Conservation (phyloP, 169 alveolate genomes). For the Eimeria falciformis region DNA sequence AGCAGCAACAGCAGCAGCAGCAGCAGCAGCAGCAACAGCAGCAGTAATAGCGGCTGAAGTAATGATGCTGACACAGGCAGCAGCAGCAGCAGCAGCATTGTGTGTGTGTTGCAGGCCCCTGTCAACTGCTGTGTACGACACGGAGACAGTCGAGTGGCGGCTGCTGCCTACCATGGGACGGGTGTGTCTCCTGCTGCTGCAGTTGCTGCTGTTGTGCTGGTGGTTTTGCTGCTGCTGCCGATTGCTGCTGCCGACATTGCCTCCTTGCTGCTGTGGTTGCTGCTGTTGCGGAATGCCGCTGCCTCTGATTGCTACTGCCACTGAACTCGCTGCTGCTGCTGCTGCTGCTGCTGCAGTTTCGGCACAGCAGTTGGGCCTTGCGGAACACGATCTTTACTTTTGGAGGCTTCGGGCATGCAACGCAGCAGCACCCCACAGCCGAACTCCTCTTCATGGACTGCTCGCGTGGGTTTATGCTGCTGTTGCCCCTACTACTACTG, state of each 20-base stretch:
- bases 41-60: neutral
- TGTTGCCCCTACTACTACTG: neutral
- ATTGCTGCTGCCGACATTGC: no score
- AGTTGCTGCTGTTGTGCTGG: neutral
- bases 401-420: constrained; percentile 51
- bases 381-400: constrained; percentile 33
- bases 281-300: no score
- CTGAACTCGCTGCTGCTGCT: no score
- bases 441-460: constrained; percentile 53
- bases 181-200: constrained; percentile 24
- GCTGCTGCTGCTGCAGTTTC: neutral
- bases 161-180: constrained; percentile 78
- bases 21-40: constrained; percentile 3
- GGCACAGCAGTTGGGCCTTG: constrained; percentile 30
- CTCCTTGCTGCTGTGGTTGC: neutral
- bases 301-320: no score
- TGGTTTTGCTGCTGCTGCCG: no score
- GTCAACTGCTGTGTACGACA: constrained; percentile 94
- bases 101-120: constrained; percentile 80
- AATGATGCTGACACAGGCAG: neutral
- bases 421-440: constrained; percentile 73
- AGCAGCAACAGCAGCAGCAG: neutral
- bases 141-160: constrained; percentile 95
- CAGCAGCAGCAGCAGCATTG: neutral
- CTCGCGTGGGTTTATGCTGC: constrained; percentile 16